Conservation (phyloP, 345 rosid genomes). For the Ailanthus altissimus region DNA sequence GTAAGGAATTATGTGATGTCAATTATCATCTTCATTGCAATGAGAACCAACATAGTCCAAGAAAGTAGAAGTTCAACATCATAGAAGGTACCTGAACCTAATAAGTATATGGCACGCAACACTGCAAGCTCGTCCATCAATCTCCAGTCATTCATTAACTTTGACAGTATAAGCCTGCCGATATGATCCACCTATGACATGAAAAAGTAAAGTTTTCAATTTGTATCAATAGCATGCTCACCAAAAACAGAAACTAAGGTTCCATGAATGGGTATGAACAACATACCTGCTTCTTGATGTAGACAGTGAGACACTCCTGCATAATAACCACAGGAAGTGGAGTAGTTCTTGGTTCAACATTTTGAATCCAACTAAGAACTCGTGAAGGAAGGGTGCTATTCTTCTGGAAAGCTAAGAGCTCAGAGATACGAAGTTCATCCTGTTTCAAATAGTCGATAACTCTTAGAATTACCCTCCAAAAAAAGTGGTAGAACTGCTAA, state of each 20-base stretch:
- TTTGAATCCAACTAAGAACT: conserved; percentile 72
- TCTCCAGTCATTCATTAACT: conserved; percentile 92
- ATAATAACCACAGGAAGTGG: conserved; percentile 80
- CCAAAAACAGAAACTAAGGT: conserved; percentile 7
- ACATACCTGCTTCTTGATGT: conserved; percentile 77
- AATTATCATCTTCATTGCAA: conserved; percentile 14
- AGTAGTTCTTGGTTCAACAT: conserved; percentile 54
- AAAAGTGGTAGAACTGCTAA: conserved; percentile 22
- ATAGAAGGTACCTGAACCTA: conserved; percentile 78
- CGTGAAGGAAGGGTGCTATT: conserved; percentile 85
- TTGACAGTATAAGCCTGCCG: conserved; percentile 74
- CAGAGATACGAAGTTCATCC: conserved; percentile 66
- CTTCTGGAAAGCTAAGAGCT: conserved; percentile 77
- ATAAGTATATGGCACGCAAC: conserved; percentile 89
- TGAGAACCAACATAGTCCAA: conserved; percentile 6
- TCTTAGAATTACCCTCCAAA: conserved; percentile 15
- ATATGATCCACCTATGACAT: conserved; percentile 70
- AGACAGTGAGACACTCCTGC: conserved; percentile 79
- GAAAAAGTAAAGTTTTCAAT: conserved; percentile 21
- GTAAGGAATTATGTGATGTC: conserved; percentile 24
- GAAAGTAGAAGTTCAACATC: conserved; percentile 22
- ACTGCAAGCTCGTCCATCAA: conserved; percentile 97
- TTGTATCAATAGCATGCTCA: conserved; percentile 11
- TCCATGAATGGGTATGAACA: conserved; percentile 24
- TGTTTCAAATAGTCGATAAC: conserved; percentile 38